These are phyloP conservation scores for Berberis vulgaris DNA, from an alignment of 164 flowering plant species.

Conservation along the genomic window DNA sequence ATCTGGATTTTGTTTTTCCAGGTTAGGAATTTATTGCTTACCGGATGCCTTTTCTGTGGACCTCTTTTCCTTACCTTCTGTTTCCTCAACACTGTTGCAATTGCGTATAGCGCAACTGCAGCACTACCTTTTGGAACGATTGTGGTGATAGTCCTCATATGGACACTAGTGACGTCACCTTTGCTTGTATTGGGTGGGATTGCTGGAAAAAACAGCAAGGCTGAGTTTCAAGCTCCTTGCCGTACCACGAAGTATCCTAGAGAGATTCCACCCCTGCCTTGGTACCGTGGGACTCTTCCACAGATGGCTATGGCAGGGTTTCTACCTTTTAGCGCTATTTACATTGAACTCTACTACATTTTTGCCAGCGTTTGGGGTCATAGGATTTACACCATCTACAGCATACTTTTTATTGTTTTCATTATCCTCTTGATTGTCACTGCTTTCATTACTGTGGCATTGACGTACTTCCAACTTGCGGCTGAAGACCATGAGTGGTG, in stretches of 20 bases:
- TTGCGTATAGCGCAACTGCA: slow-evolving; percentile 35
- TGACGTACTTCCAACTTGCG: slow-evolving; percentile 39
- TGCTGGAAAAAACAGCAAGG: slow-evolving; percentile 38
- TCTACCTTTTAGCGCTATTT: slow-evolving; percentile 38
- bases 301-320: slow-evolving; percentile 45
- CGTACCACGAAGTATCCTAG: slow-evolving; percentile 38
- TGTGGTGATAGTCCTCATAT: slow-evolving; percentile 34
- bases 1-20: slow-evolving; percentile 7
- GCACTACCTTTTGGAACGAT: slow-evolving; percentile 39
- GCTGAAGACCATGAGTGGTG: slow-evolving; percentile 47
- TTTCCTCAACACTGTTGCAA: slow-evolving; percentile 37
- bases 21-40: slow-evolving; percentile 35
- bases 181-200: slow-evolving; percentile 39
- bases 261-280: slow-evolving; percentile 35
- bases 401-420: slow-evolving; percentile 37
- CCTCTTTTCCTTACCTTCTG: slow-evolving; percentile 36
- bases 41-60: slow-evolving; percentile 38
- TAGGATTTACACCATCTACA: slow-evolving; percentile 35
- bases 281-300: slow-evolving; percentile 30
- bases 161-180: slow-evolving; percentile 35
- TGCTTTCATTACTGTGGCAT: slow-evolving; percentile 36
- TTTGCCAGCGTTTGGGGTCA: slow-evolving; percentile 45
- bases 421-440: slow-evolving; percentile 36
- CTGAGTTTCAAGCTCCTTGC: slow-evolving; percentile 37
- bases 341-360: slow-evolving; percentile 37